A percentile compares a stretch with the other conserved stretches of the same genome.
These are phyloP conservation scores for Macrophomina tecta DNA, from an alignment of 2,329 filamentous ascomycete genomes.

Conservation along the genomic window DNA sequence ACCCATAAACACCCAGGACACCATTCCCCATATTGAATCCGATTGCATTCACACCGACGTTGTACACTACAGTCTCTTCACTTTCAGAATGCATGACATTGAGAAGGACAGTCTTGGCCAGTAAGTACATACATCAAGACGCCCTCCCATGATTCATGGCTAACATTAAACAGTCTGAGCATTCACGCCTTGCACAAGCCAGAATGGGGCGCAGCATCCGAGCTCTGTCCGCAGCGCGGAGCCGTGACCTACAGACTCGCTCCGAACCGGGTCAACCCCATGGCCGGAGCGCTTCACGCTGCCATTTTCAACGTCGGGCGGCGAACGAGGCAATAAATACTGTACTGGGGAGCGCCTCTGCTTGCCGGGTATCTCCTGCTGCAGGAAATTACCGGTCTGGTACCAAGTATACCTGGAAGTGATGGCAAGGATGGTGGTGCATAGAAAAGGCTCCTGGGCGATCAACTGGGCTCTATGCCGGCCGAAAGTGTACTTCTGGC, in stretches of 20 bases:
- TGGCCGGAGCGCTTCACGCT: background rate
- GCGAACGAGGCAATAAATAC: background rate
- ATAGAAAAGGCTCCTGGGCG: background rate
- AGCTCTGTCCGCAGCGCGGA: background rate
- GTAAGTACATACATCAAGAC: background rate
- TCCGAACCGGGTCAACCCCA: background rate
- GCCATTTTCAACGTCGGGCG: background rate
- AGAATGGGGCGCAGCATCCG: background rate
- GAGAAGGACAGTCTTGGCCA: background rate
- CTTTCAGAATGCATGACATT: background rate
- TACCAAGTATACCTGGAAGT: background rate
- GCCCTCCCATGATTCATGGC: background rate
- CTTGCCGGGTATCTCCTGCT: background rate
- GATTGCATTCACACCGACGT: no score
- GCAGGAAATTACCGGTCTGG: background rate
- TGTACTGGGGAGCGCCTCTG: background rate
- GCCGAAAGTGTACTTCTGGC: background rate
- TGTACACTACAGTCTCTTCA: no score
- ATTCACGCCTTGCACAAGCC: conserved; percentile 1
- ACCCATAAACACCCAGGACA: no score
- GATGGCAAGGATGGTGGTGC: background rate
- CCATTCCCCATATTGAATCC: no score
- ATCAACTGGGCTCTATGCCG: background rate
- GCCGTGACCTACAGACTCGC: background rate
- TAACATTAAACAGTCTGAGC: background rate